Base-by-base conservation (phyloP, 202 grass and related monocot genomes). In the Thinopyrum obtusiflorum region DNA sequence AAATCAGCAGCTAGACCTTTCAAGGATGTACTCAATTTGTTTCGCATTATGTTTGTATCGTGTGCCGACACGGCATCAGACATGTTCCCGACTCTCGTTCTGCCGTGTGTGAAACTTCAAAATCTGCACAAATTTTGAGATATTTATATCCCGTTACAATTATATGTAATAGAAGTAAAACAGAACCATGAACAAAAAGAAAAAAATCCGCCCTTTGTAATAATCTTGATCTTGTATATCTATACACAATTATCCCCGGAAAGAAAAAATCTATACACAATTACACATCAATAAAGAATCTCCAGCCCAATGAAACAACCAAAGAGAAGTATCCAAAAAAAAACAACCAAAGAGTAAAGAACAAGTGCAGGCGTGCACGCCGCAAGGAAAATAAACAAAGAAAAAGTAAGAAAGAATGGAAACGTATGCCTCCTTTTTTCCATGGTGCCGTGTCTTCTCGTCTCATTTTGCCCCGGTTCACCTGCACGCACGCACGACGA, bases 271-370 rank as follows among this genome's bases (percentile, higher is more conserved):
- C 44, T 55, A 59, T 77, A 59, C 49, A 59, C 73, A 77, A 77
- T 59, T 77, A 77, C 89, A 90, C 77, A 90, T 32, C n/a, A 67
- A 67, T 71, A 87, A 90, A 87, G 81, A 87, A 90, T 90, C 11
- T 5, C 10, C 57, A 28, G 53, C n/a, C 61, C 47, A 62, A 68
- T 42, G 39, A 82, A 39, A 32, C 31, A 73, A 18, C 79, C 72
- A 26, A 63, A 39, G n/a, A 62, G 35, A n/a, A n/a, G 32, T 33
- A 33, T 33, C 32, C 32, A 33, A 33, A 33, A 33, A 33, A 33
- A 81, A 35, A 28, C 27, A 70, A 15, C 78, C 77, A 24, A 65
- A 44, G 23, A 64, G 37, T 31, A 77, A 77, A 25, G 39, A 89
- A 68, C 42, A 29, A 77, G 65, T 63, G 61, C 25, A 70, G 76